Conservation (phyloP, 495 filamentous ascomycete genomes). For the Neurospora sublineolata region DNA sequence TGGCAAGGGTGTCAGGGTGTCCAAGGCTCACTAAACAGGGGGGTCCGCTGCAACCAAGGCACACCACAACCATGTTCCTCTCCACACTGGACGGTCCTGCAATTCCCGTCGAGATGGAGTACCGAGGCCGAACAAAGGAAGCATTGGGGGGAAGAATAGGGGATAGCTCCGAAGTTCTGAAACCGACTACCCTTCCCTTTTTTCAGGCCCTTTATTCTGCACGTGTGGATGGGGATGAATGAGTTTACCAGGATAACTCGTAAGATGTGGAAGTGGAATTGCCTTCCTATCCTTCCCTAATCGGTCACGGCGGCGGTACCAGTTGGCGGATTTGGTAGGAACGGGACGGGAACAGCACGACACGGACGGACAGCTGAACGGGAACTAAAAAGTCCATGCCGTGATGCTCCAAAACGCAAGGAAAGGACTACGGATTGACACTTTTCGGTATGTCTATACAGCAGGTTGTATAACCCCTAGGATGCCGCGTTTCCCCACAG, state of each 20-base stretch:
- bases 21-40: not conserved
- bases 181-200: not conserved
- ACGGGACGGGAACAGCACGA: not conserved
- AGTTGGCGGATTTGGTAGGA: not conserved
- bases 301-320: not conserved
- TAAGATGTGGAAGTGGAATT: not conserved
- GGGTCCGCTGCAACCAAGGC: not conserved
- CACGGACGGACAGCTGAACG: not conserved
- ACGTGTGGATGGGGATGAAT: not conserved
- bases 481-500: not conserved
- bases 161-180: not conserved
- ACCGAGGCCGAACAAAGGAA: not conserved
- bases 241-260: not conserved
- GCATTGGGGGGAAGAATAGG: not conserved
- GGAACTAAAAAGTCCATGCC: not conserved
- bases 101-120: constrained; percentile 1
- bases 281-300: not conserved
- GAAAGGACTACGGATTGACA: not conserved
- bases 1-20: not conserved
- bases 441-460: not conserved
- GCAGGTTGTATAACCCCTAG: not conserved
- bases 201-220: not conserved
- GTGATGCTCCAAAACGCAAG: not conserved
- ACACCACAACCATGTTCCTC: not conserved
- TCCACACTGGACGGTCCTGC: constrained; percentile 1